Conservation (phyloP, 169 alveolate species). For the Plasmodium chabaudi region DNA sequence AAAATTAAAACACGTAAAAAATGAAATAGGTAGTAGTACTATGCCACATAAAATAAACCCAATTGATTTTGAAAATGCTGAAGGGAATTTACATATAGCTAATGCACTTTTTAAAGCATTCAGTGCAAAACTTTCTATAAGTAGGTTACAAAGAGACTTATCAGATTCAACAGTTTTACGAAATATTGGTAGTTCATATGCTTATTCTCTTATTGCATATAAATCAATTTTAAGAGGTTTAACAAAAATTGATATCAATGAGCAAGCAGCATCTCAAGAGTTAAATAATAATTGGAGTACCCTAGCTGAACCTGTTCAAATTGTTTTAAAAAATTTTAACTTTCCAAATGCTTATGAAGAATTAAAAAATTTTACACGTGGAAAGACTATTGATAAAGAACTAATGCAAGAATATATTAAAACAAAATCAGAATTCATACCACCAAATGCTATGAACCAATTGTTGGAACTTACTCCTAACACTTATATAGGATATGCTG, state of each 20-base stretch:
- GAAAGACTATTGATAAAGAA: constrained; percentile 67
- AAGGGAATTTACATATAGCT: constrained; percentile 96
- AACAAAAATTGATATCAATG: constrained; percentile 86
- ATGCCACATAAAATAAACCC: constrained; percentile 99
- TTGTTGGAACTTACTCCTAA: constrained; percentile 56
- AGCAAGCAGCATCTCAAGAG: constrained; percentile 83
- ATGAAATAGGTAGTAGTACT: constrained; percentile 97
- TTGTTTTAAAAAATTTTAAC: constrained; percentile 90
- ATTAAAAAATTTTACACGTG: constrained; percentile 79
- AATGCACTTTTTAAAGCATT: constrained; percentile 89
- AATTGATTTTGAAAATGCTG: constrained; percentile 96
- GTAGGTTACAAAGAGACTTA: constrained; percentile 96
- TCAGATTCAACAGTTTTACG: constrained; percentile 96
- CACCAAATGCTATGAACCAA: constrained; percentile 17
- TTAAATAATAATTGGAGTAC: constrained; percentile 93
- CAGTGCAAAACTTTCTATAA: constrained; percentile 92
- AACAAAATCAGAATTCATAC: constrained; percentile 41
- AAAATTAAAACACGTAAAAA: constrained; percentile 79
- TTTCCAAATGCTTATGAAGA: constrained; percentile 81
- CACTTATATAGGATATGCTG: constrained; percentile 65
- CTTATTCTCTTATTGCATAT: constrained; percentile 88
- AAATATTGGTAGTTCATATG: constrained; percentile 93
- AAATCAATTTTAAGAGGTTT: constrained; percentile 88
- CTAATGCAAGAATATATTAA: constrained; percentile 75
- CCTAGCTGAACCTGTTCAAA: constrained; percentile 95